phyloP scores from a whole-genome alignment of 164 flowering plant species.

The Houttuynia cordata region DNA sequence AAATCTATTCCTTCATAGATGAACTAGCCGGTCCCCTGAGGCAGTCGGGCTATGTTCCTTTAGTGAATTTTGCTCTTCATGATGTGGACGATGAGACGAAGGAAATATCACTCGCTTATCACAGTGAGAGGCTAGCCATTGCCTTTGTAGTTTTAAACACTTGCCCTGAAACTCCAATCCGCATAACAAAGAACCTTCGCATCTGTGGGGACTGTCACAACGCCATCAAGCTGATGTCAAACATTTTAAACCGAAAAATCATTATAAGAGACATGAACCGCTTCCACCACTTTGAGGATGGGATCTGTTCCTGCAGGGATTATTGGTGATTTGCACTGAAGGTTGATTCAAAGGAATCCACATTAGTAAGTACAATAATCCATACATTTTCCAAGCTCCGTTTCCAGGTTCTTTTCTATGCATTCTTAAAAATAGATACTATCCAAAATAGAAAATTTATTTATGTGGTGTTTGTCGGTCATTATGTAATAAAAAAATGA shows the following conservation, averaged over 20 bases:
- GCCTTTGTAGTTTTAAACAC: conserved; percentile 11
- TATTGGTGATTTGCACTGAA: conserved; percentile 6
- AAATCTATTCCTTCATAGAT: conserved; percentile 8
- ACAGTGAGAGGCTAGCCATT: conserved; percentile 13
- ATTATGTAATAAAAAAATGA: too few relatives aligned
- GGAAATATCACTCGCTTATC: conserved; percentile 9
- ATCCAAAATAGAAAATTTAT: too few relatives aligned
- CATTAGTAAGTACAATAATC: too few relatives aligned
- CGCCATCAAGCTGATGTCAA: conserved; percentile 12
- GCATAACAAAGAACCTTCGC: conserved; percentile 11
- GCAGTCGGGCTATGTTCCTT: conserved; percentile 11
- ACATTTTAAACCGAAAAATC: conserved; percentile 8
- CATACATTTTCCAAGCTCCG: too few relatives aligned
- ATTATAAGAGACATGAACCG: conserved; percentile 15
- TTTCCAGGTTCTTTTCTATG: too few relatives aligned
- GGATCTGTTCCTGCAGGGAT: conserved; percentile 9
- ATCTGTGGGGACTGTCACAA: conserved; percentile 16
- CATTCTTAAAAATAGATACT: too few relatives aligned
- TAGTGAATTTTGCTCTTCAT: conserved; percentile 12
- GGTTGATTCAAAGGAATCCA: neutral
- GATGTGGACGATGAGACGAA: conserved; percentile 13
- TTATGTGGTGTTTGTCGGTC: too few relatives aligned
- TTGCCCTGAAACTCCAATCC: conserved; percentile 7
- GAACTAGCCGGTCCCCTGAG: conserved; percentile 5
- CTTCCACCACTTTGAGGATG: conserved; percentile 12